Base-by-base conservation (phyloP, 2,329 filamentous ascomycete species). In the Nannizziopsis barbatae region DNA sequence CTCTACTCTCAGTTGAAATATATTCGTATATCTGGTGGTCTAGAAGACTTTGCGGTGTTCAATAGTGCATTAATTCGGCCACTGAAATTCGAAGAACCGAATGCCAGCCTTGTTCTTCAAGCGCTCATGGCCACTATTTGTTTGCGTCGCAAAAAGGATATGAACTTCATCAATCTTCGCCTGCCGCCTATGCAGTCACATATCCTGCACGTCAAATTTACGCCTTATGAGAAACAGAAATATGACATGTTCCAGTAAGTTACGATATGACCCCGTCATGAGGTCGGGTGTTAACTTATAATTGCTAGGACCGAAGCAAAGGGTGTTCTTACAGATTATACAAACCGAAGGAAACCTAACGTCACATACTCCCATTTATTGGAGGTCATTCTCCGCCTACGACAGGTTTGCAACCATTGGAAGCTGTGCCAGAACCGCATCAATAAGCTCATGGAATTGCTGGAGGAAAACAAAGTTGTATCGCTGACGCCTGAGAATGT, bases 341-440 rank as follows among this genome's bases (percentile, higher is more conserved):
- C 58, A 54, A 70, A 58, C 67, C 62, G 64, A 57, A 58, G 63
- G 53, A 61, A 63, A 20, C 67, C 67, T 36, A 64, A 73, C 57
- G 72, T 77, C 2, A 74, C 74, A 1, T 93, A 92, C 60, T 80
- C 83, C 7, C 77, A 83, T 57, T 74, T 95, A 1, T 74, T 95
- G 9, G 87, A 94, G 64, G 77, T 88, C 12, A 73, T 95, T 3
- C 76, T 95, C 5, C 81, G 89, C 10, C 77, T 94, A 55, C 79
- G 89, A 14, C 88, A 95, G 66, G 77, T 84, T 62, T 95, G 88
- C 66, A 88, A 90, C 55, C 88, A 94, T 62, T 93, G 86, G 86
- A 81, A 83, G 7, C 75, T 95, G 9, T 86, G 85, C 59, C 83
- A 81, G 43, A 74, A 83, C 30, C 80, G 85, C 10, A 74, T 93